phyloP scores from a whole-genome alignment of 2,329 filamentous ascomycete species.

The Fusarium praegraminearum region DNA sequence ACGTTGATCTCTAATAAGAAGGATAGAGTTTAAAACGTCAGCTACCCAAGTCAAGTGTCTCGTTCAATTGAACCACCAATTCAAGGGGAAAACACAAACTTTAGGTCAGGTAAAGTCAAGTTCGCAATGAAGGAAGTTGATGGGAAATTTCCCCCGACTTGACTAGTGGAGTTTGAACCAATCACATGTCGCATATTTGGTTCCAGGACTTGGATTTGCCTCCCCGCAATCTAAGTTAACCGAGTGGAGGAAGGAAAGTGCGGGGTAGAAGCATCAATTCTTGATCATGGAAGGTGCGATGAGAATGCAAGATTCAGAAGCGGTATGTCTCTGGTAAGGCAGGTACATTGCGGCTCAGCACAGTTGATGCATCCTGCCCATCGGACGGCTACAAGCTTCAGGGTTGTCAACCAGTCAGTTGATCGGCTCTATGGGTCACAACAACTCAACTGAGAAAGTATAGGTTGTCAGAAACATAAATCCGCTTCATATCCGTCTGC shows the following conservation, averaged over 20 bases:
- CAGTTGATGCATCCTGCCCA: not conserved
- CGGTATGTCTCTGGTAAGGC: not conserved
- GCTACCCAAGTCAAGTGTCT: not conserved
- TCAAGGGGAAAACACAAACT: not conserved
- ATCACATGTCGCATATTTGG: constrained; percentile 7
- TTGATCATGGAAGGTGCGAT: not conserved
- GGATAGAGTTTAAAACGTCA: not conserved
- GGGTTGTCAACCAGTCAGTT: not conserved
- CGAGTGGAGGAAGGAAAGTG: constrained; percentile 19
- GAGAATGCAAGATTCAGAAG: not conserved
- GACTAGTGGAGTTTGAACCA: constrained; percentile 19
- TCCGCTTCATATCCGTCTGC: not conserved
- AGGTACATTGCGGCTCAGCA: not conserved
- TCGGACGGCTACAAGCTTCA: too few species aligned
- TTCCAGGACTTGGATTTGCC: constrained; percentile 10
- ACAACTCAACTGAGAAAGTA: not conserved
- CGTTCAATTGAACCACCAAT: not conserved
- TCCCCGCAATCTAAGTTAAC: constrained; percentile 24
- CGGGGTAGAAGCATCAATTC: constrained; percentile 18
- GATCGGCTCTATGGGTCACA: not conserved
- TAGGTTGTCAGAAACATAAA: not conserved
- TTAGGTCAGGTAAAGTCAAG: constrained; percentile 18
- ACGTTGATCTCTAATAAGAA: not conserved
- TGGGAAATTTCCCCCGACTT: constrained; percentile 43
- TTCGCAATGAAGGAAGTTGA: constrained; percentile 32